Base-by-base conservation (phyloP, 1,284 basidiomycete species). In the Cystobasidium pallidum region DNA sequence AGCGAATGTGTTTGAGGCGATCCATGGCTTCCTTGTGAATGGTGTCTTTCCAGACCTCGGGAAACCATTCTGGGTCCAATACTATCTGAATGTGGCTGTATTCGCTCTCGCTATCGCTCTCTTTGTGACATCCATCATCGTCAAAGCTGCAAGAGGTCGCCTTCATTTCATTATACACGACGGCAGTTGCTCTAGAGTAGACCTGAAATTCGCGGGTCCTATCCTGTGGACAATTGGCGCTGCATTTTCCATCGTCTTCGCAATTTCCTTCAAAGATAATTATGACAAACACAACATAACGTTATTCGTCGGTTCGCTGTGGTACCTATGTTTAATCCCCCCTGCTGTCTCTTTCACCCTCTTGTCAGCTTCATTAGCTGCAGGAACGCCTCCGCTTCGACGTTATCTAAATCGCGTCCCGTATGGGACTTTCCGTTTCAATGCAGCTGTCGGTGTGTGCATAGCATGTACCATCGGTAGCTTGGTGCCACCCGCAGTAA, bases 121-220 rank as follows among this genome's bases (percentile, higher is more conserved):
- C 1, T 47, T 51, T 30, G 10, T 63, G 3, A 11, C 30, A 10
- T 30, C 26, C 17, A 28, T 63, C 2, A 59, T 39, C 11, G 36
- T 41, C 11, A 49, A 58, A 41, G 28, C 28, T 2, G 41, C 11
- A n/a, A 15, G 32, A 4, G 68, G 68, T 10, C 21, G 32, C 7
- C 68, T 70, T 21, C 17, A 49, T 28, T 63, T 70, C 32, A 62
- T 70, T 32, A 11, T 54, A 2, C 59, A 63, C n/a, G 68, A 70
- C 43, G 68, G 68, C 11, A 55, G 32, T 21, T 62, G 58, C 34
- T 62, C 68, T 10, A 21, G 59, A 13, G 2, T 70, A 15, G 68
- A 70, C 41, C 54, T 30, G 19, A 62, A 55, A n/a, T 21, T 43
- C 26, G 58, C 28, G n/a, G 34, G 52, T 8, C 68, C 68, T 4